Evolutionary conservation across 2,329 filamentous ascomycete genomes (phyloP).

Genomic region (Botryosphaeria dothidea): DNA sequence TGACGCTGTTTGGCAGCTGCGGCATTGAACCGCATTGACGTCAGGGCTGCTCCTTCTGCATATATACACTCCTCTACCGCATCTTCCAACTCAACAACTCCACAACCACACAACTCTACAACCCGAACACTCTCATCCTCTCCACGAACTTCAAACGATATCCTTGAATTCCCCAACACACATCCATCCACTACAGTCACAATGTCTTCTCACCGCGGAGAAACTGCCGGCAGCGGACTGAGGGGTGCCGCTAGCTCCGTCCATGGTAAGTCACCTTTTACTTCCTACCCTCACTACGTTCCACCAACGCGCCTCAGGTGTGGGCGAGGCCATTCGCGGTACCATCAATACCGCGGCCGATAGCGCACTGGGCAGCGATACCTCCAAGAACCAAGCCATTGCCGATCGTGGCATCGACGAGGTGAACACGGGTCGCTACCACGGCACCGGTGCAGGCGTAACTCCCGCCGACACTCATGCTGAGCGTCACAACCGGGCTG

Average conservation of each 20-base stretch:
- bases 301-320: slow-evolving; percentile 28
- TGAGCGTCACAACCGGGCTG: slow-evolving; percentile 27
- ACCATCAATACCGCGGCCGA: slow-evolving; percentile 39
- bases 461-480: slow-evolving; percentile 30
- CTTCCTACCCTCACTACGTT: slow-evolving; percentile 20
- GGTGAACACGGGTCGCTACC: slow-evolving; percentile 27
- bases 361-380: slow-evolving; percentile 32
- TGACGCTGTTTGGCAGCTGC: neutral
- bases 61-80: slow-evolving; percentile 4
- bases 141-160: neutral
- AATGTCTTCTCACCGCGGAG: slow-evolving; percentile 25
- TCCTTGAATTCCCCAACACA: neutral
- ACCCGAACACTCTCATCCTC: neutral
- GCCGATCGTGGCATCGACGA: slow-evolving; percentile 36
- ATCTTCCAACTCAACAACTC: slow-evolving; percentile 17
- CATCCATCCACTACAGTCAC: slow-evolving; percentile 27
- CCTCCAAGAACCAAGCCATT: slow-evolving; percentile 33
- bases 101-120: neutral
- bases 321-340: slow-evolving; percentile 41
- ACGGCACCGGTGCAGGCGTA: slow-evolving; percentile 30
- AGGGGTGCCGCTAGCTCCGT: slow-evolving; percentile 36
- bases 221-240: slow-evolving; percentile 31
- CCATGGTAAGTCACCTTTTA: slow-evolving; percentile 29
- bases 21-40: slow-evolving; percentile 8
- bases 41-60: neutral